phyloP scores from a whole-genome alignment of 1,284 basidiomycete species.

The Marasmius oreades region DNA sequence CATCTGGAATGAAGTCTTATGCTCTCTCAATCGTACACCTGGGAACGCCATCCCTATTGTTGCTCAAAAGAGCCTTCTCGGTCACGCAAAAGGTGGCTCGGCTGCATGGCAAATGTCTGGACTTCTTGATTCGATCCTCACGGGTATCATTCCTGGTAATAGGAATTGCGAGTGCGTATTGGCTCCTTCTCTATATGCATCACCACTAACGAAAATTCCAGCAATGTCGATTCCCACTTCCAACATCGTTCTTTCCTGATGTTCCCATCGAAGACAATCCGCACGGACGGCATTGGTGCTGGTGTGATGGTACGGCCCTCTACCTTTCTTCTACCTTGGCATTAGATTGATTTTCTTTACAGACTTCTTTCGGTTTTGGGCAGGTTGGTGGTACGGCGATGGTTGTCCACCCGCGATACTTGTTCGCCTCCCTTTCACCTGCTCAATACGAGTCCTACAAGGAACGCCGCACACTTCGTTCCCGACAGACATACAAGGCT shows the following conservation, averaged over 20 bases:
- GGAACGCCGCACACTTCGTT: constrained; percentile 64
- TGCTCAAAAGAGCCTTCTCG: constrained; percentile 95
- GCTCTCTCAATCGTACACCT: constrained; percentile 80
- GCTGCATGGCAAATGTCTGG: constrained; percentile 98
- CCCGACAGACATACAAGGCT: constrained; percentile 82
- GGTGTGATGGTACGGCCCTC: constrained; percentile 71
- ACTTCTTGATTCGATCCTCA: constrained; percentile 82
- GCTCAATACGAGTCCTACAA: constrained; percentile 76
- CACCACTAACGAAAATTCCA: constrained; percentile 30
- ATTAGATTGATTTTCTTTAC: constrained; percentile 13
- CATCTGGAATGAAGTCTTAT: constrained; percentile 95
- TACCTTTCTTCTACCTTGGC: constrained; percentile 3
- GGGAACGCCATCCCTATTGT: constrained; percentile 97
- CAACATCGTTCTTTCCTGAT: constrained; percentile 88
- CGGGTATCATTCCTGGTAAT: constrained; percentile 94
- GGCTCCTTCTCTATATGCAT: neutral
- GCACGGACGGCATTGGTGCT: constrained; percentile 89
- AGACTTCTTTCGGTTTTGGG: constrained; percentile 98
- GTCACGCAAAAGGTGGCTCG: constrained; percentile 95
- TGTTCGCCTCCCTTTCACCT: constrained; percentile 81
- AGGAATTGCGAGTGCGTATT: constrained; percentile 86
- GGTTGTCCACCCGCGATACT: constrained; percentile 88
- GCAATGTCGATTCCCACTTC: constrained; percentile 93
- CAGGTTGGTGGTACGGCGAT: constrained; percentile 95
- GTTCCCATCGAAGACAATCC: constrained; percentile 96